phyloP scores from a whole-genome alignment of 2,329 filamentous ascomycete species.

The Sarocladiaceae sp. region DNA sequence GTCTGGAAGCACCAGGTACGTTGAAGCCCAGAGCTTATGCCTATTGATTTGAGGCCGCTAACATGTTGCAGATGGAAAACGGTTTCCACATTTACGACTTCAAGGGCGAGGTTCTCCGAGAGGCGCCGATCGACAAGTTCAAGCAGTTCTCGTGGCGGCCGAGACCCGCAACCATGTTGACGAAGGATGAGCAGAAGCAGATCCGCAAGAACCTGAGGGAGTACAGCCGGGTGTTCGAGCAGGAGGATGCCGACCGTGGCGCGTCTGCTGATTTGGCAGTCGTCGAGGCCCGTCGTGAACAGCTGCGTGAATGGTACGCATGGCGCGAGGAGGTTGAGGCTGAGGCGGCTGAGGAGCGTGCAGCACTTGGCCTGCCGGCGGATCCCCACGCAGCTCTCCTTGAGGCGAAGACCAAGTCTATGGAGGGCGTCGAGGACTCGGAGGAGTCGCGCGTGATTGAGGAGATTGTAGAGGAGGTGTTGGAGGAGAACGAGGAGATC shows the following conservation, averaged over 20 bases:
- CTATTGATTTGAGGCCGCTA: constrained; percentile 9
- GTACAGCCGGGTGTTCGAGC: constrained; percentile 91
- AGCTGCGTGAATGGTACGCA: constrained; percentile 81
- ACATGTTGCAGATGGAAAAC: constrained; percentile 80
- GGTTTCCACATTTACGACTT: constrained; percentile 98
- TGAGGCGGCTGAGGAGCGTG: constrained; percentile 66
- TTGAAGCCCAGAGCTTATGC: too few species aligned
- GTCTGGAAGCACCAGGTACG: constrained; percentile 94
- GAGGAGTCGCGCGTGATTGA: constrained; percentile 73
- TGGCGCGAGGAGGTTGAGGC: constrained; percentile 73
- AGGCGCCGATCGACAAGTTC: constrained; percentile 93
- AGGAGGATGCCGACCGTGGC: constrained; percentile 88
- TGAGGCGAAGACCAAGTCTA: constrained; percentile 45
- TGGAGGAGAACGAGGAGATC: constrained; percentile 80
- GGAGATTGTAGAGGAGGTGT: constrained; percentile 78
- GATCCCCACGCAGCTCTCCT: constrained; percentile 58
- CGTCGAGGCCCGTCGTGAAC: constrained; percentile 74
- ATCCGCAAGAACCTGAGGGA: constrained; percentile 98
- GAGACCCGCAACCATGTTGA: constrained; percentile 81
- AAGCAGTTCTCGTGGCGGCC: constrained; percentile 97
- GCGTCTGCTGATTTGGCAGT: constrained; percentile 92
- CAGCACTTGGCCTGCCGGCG: constrained; percentile 57
- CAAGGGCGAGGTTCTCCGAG: constrained; percentile 79
- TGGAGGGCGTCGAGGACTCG: constrained; percentile 50
- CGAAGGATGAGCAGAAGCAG: constrained; percentile 94